Evolutionary conservation across 1,284 basidiomycete species (phyloP).

Genomic region (Pseudozyma sp.): DNA sequence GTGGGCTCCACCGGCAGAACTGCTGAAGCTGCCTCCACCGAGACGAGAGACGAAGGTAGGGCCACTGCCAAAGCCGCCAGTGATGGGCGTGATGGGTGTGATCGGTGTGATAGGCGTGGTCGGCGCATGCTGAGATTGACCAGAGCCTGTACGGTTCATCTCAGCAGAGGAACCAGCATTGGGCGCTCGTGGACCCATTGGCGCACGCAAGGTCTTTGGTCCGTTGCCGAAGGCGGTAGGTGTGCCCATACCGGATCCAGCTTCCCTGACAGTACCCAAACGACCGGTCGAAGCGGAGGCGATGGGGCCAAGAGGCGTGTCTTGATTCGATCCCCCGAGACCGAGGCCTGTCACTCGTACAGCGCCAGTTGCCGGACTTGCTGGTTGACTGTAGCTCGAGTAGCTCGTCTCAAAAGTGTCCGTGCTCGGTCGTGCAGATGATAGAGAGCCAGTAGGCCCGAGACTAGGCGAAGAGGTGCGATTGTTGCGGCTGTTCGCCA

Average conservation of each 20-base stretch:
- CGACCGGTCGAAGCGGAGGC: slow-evolving; percentile 6
- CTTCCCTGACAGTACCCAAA: slow-evolving; percentile 12
- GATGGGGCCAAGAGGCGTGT: not conserved
- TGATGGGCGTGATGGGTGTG: slow-evolving; percentile 27
- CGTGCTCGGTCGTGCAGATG: slow-evolving; percentile 20
- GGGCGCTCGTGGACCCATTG: slow-evolving; percentile 36
- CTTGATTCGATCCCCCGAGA: slow-evolving; percentile 2
- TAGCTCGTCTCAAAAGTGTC: slow-evolving; percentile 32
- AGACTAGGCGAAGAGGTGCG: slow-evolving; percentile 16
- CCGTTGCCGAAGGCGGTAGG: not conserved
- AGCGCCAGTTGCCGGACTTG: slow-evolving; percentile 27
- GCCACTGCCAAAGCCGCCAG: slow-evolving; percentile 12
- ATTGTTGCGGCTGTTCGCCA: slow-evolving; percentile 27
- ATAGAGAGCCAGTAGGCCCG: slow-evolving; percentile 1
- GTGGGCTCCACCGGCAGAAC: slow-evolving; percentile 4
- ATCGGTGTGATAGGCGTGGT: slow-evolving; percentile 18
- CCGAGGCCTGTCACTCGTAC: slow-evolving; percentile 15
- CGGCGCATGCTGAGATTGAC: slow-evolving; percentile 7
- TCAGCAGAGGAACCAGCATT: slow-evolving; percentile 4
- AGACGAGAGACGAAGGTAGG: slow-evolving; percentile 38
- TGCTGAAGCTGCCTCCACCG: slow-evolving; percentile 23
- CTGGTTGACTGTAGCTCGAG: slow-evolving; percentile 27
- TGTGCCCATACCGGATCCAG: not conserved
- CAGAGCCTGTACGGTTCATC: slow-evolving; percentile 22
- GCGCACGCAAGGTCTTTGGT: slow-evolving; percentile 16